A percentile compares a stretch with the other conserved stretches of the same genome.
These are phyloP conservation scores for Zopfochytrium polystomum DNA, from an alignment of 371 early-diverging fungal species.

Conservation along the genomic window DNA sequence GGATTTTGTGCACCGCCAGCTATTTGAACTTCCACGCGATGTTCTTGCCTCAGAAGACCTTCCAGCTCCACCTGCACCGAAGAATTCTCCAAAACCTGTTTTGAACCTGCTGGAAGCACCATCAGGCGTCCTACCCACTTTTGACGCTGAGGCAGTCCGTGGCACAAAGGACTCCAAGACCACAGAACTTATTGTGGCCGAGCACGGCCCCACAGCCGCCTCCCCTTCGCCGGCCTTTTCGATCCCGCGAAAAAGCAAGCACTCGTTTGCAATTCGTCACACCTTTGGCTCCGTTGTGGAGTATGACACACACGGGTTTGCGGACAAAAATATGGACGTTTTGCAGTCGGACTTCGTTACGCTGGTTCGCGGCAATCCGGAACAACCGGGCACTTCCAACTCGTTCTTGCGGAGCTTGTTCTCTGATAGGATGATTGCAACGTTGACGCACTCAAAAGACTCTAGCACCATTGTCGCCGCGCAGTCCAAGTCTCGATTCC, in stretches of 20 bases:
- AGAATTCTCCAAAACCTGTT: too few species aligned
- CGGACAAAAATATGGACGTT: slow-evolving; percentile 69
- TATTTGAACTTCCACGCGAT: slow-evolving; percentile 59
- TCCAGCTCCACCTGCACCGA: too few species aligned
- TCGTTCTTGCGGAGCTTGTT: slow-evolving; percentile 80
- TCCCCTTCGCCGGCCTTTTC: background rate
- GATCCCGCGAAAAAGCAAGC: slow-evolving; percentile 21
- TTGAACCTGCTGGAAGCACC: too few species aligned
- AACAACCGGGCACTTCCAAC: slow-evolving; percentile 60
- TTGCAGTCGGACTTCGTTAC: slow-evolving; percentile 82
- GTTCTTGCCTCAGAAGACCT: too few species aligned
- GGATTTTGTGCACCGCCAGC: slow-evolving; percentile 66
- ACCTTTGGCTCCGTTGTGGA: slow-evolving; percentile 58
- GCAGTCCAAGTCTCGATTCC: slow-evolving; percentile 25
- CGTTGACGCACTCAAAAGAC: slow-evolving; percentile 78
- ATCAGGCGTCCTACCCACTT: too few species aligned
- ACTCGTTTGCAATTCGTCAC: slow-evolving; percentile 72
- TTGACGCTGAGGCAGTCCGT: too few species aligned
- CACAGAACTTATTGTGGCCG: too few species aligned
- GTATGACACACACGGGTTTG: slow-evolving; percentile 75
- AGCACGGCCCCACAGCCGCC: slow-evolving; percentile 12
- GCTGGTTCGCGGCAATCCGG: slow-evolving; percentile 62
- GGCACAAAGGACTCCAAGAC: too few species aligned
- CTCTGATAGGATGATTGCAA: slow-evolving; percentile 71
- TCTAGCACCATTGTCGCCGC: slow-evolving; percentile 69